Evolutionary conservation across 2,329 filamentous ascomycete genomes (phyloP).

Genomic region (Clarireedia homoeocarpa): DNA sequence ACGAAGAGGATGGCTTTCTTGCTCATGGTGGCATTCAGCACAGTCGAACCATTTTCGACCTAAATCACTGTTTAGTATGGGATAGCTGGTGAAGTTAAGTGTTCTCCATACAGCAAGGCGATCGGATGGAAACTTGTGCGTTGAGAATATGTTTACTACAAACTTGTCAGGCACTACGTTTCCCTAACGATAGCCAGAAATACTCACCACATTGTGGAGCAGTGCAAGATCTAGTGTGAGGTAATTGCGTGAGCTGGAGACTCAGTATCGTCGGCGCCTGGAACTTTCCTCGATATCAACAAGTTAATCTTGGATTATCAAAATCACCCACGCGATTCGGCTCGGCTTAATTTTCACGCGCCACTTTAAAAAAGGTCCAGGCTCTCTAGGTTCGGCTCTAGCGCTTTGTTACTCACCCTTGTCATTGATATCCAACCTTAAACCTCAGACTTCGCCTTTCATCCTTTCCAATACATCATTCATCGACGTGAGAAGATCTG

Average conservation of each 20-base stretch:
- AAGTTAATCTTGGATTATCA: not conserved
- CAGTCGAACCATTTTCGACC: slow-evolving; percentile 99
- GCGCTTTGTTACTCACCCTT: slow-evolving; percentile 9
- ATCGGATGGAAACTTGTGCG: slow-evolving; percentile 92
- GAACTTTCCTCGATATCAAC: not conserved
- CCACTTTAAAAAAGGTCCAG: no score
- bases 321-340: not conserved
- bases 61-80: slow-evolving; percentile 29
- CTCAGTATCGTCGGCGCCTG: not conserved
- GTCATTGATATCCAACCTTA: not conserved
- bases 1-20: slow-evolving; percentile 66
- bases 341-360: no score
- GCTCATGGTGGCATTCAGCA: slow-evolving; percentile 83
- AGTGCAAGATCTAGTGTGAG: not conserved
- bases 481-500: slow-evolving; percentile 12
- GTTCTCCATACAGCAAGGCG: slow-evolving; percentile 72
- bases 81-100: not conserved
- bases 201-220: slow-evolving; percentile 26
- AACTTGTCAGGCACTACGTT: slow-evolving; percentile 10
- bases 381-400: not conserved
- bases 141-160: slow-evolving; percentile 94
- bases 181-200: not conserved
- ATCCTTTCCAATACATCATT: slow-evolving; percentile 3
- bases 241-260: not conserved
- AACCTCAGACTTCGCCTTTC: slow-evolving; percentile 6